A percentile compares a stretch with the other conserved stretches of the same genome.
phyloP scores from a whole-genome alignment of 805 yeast genomes.

The Komagataella ulmi region DNA sequence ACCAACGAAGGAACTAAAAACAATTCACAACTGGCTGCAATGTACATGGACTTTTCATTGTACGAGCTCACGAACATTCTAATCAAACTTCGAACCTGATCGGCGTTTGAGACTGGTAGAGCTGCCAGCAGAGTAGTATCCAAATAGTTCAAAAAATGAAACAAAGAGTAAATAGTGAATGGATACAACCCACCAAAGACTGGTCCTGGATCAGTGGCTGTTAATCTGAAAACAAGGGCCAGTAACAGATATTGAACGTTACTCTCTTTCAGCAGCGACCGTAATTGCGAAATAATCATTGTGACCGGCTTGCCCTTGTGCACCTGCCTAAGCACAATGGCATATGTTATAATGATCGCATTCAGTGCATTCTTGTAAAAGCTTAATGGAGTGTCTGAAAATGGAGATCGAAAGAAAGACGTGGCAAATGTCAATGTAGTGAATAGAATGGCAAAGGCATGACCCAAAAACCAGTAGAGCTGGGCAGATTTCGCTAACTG shows the following conservation, averaged over 20 bases:
- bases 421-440: conserved; percentile 23
- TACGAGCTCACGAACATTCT: conserved; percentile 20
- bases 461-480: conserved; percentile 61
- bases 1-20: conserved; percentile 24
- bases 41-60: conserved; percentile 26
- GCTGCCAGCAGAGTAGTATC: conserved; percentile 41
- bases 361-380: conserved; percentile 30
- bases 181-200: conserved; percentile 40
- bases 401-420: conserved; percentile 24
- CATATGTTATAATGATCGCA: conserved; percentile 44
- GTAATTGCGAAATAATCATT: conserved; percentile 13
- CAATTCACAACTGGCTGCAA: conserved; percentile 36
- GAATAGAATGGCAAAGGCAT: conserved; percentile 32
- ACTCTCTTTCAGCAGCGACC: conserved; percentile 31
- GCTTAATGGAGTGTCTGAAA: conserved; percentile 15
- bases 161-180: conserved; percentile 47
- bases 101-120: conserved; percentile 22
- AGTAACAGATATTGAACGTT: conserved; percentile 49
- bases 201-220: conserved; percentile 23
- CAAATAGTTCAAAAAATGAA: conserved; percentile 50
- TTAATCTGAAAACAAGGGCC: conserved; percentile 26
- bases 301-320: conserved; percentile 26
- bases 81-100: conserved; percentile 13
- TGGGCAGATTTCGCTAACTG: conserved; percentile 31
- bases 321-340: conserved; percentile 49